Evolutionary conservation across 129 eudicot genomes (phyloP).

Genomic region (Arctium minus): DNA sequence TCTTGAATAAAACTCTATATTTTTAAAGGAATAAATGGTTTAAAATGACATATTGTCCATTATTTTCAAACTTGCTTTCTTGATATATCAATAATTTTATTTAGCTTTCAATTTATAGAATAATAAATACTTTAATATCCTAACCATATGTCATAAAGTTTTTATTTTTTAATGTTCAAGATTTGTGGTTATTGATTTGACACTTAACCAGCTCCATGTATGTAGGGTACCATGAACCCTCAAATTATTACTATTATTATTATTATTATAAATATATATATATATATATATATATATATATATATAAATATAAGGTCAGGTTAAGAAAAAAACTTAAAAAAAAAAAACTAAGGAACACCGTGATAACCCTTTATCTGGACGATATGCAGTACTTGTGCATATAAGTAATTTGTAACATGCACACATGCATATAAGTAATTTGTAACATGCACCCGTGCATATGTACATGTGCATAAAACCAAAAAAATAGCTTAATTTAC

Average conservation of each 20-base stretch:
- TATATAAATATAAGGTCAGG: not conserved
- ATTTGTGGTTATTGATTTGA: conserved; percentile 14
- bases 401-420: no score
- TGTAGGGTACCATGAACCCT: conserved; percentile 19
- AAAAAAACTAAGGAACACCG: no score
- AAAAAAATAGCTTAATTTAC: no score
- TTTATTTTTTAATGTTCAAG: not conserved
- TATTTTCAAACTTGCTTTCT: conserved; percentile 1
- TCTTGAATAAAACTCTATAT: not conserved
- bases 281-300: conserved; percentile 9
- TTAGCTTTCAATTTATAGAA: not conserved
- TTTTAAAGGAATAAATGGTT: conserved; percentile 1
- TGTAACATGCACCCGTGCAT: no score
- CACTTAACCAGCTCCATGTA: conserved; percentile 2
- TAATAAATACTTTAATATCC: not conserved
- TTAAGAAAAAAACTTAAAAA: no score
- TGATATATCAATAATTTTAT: not conserved
- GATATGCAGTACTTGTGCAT: no score
- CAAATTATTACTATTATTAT: not conserved
- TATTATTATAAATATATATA: no score
- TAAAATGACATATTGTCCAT: conserved; percentile 7
- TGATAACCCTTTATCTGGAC: no score
- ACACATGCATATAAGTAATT: no score
- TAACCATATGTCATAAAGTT: not conserved
- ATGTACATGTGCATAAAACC: no score